A percentile compares a stretch with the other conserved stretches of the same genome.
Conservation (phyloP, 2,329 filamentous ascomycete genomes). For the Fusarium clavum region DNA sequence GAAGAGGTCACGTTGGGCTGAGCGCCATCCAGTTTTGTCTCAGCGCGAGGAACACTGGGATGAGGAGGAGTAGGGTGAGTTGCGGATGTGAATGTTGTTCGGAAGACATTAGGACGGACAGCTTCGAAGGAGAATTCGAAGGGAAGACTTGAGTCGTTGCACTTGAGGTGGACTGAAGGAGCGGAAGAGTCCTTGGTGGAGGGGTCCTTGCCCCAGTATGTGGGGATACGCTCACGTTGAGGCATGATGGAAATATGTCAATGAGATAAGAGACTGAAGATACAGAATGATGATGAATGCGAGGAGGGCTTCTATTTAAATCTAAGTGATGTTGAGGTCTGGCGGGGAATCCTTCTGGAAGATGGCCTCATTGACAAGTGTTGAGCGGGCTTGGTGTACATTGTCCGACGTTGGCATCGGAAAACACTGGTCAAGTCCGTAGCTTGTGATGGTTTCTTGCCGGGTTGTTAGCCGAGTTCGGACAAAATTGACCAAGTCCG, state of each 20-base stretch:
- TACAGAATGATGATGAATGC: neutral
- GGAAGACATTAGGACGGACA: conserved; percentile 71
- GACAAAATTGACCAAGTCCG: neutral
- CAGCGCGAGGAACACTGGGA: conserved; percentile 66
- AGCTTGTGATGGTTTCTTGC: neutral
- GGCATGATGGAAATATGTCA: conserved; percentile 32
- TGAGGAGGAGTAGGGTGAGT: conserved; percentile 73
- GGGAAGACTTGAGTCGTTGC: conserved; percentile 46
- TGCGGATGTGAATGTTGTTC: conserved; percentile 73
- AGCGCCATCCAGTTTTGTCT: conserved; percentile 47
- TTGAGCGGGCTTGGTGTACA: neutral
- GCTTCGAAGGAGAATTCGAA: conserved; percentile 73
- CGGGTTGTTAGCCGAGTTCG: neutral
- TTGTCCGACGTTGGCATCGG: neutral
- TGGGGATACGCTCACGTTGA: conserved; percentile 48
- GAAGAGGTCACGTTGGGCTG: conserved; percentile 49
- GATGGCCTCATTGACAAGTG: conserved; percentile 2
- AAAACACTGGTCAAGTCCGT: neutral
- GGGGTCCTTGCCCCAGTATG: conserved; percentile 40
- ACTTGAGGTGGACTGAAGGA: conserved; percentile 39
- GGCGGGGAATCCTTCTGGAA: neutral
- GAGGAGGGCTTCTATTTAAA: neutral
- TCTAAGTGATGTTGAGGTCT: neutral
- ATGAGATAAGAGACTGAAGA: neutral
- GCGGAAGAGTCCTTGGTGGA: conserved; percentile 48